Evolutionary conservation across 768 basidiomycete genomes (phyloP), one percentile per base, ranked within the genome.

Genomic region (Cystobasidium ongulense): DNA sequence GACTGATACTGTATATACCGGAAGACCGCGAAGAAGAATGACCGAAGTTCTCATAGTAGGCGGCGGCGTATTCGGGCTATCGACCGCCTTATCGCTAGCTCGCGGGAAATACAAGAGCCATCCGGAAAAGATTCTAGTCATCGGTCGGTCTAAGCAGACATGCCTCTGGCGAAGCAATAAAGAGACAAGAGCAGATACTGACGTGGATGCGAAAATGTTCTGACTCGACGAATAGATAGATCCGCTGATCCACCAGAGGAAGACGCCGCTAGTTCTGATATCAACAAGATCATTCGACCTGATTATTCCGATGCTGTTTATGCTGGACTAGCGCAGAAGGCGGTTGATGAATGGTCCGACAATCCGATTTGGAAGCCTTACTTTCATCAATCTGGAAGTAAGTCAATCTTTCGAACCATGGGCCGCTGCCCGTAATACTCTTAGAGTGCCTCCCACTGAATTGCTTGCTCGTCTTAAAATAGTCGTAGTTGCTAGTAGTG

Each of bases 271-370:
- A 76, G 73, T 25, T 68, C 64, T 29, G 80, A 81, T 67, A 76
- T 80, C 74, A 81, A 81, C 76, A 81, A 81, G 77, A 78, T 80
- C 29, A 75, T 80, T 25, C 75, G 80, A 31, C 75, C 75, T 27
- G 80, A 81, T 64, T 81, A 81, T 66, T 39, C 74, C 21, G 77
- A 80, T 62, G 73, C 75, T 11, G 54, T 75, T 21, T 81, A 81
- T 74, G 73, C 77, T 10, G 29, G 35, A 10, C 63, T 81, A 43
- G 81, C 81, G 0, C 76, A 75, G 67, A 80, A 80, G 25, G 79
- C 81, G 27, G 80, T 82, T 25, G 72, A 76, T 66, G 73, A 79
- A 66, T 81, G 80, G 80, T 78, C 79, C 25, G 54, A 15, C 11
- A 57, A 75, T 35, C 57, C 74, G 7, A 76, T 78, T 23, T 82